Evolutionary conservation across 129 eudicot genomes (phyloP), one percentile per base, ranked within the genome.

Genomic region (Scalesia atractyloides): DNA sequence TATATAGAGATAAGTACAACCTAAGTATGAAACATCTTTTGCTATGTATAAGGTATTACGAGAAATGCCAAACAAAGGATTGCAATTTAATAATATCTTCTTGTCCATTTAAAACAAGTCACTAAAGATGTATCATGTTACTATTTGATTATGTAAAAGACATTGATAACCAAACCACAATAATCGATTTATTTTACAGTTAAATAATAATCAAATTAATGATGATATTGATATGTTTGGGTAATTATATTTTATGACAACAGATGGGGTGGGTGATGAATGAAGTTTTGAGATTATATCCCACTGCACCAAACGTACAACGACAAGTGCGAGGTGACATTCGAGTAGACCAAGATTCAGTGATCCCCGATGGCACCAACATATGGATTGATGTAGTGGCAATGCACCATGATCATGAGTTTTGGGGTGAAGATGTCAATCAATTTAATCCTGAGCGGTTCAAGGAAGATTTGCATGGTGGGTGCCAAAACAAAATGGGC

Each of bases 231-330:
- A 48, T 13, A 11, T 65, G 5, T 41, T 69, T 69, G 67, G 16
- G 2, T 7, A 19, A 15, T 60, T 71, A 34, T 61, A 5, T 19
- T 64, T 37, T 54, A 50, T 52, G 20, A 8, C n/a, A 64, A 84
- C 87, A 95, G 99, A 90, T 90, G 97, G 94, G 90, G 17, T 95
- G 99, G 99, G 99, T 95, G 22, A 84, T 95, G 91, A 88, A 77
- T 13, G 99, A 95, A 76, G 97, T 87, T 5, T 33, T 90, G 41
- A 70, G 99, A 5, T 30, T 95, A 53, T 95, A 95, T 69, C 86
- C 99, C 0, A 79, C 97, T 0, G 96, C 99, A 2, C 99, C 99
- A 5, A 95, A 88, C 26, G 86, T 80, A 1, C 99, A 95, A 37
- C 80, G 99, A 70, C 99, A 95, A 80, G 88, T 87, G 5, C 86